A percentile compares a stretch with the other conserved stretches of the same genome.
These are phyloP conservation scores for Exophiala phaeomuriformis DNA, from an alignment of 2,329 filamentous ascomycete genomes.

Conservation along the genomic window DNA sequence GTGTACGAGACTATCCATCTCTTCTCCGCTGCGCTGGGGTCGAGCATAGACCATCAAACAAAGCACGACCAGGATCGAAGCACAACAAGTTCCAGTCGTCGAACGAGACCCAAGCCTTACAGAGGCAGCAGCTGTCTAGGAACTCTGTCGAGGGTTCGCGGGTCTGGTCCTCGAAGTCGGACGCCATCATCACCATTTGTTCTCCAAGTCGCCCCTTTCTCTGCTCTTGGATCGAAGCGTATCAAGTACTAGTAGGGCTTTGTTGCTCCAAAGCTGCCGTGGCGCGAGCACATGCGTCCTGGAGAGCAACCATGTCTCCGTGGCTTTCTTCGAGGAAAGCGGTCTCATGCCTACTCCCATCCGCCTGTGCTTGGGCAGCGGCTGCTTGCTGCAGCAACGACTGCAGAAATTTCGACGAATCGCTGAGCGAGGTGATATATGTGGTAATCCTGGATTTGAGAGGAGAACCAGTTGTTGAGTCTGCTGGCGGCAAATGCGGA, in stretches of 20 bases:
- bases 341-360: background rate
- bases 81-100: no score
- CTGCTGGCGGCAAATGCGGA: slow-evolving; percentile 4
- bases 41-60: no score
- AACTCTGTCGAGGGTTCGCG: no score
- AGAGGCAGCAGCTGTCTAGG: no score
- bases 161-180: no score
- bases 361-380: background rate
- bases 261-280: slow-evolving; percentile 1
- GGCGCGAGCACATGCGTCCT: slow-evolving; percentile 21
- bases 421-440: slow-evolving; percentile 8
- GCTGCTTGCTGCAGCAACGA: slow-evolving; percentile 15
- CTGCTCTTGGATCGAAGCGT: no score
- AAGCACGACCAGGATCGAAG: no score
- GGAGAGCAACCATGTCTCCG: slow-evolving; percentile 23
- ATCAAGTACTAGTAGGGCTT: background rate
- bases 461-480: background rate
- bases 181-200: no score
- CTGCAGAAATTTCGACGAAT: slow-evolving; percentile 7
- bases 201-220: no score
- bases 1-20: no score
- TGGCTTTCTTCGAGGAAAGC: slow-evolving; percentile 12
- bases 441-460: slow-evolving; percentile 2
- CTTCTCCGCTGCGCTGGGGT: no score
- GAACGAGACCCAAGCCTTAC: no score